Base-by-base conservation (phyloP, 108 stramenopile species). In the Conticribra guillardii region DNA sequence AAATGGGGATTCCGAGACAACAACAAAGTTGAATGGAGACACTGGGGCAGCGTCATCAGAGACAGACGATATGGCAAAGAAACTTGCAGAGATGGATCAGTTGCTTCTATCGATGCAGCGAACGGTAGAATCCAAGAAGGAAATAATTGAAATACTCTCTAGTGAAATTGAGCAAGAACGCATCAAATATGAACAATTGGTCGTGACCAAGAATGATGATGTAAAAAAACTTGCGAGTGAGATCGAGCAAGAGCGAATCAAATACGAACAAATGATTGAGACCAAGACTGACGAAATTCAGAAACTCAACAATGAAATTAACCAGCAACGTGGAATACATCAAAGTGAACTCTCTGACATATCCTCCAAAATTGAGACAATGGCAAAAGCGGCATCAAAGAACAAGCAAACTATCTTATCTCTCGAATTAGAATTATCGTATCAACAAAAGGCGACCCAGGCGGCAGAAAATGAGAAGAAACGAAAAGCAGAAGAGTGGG, bases 241-340 rank as follows among this genome's bases (percentile, higher is more conserved):
- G n/a, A n/a, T n/a, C n/a, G n/a, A n/a, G n/a, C n/a, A n/a, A n/a
- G n/a, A n/a, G n/a, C n/a, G n/a, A n/a, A 23, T 0, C 34, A 1
- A 27, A 30, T 21, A n/a, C 4, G 1, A 41, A 11, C 47, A 4
- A 62, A 17, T 24, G 49, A 53, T 56, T 28, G 66, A 54, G 24
- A 44, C 51, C 9, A 60, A 62, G 2, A 44, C 61, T 27, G 44
- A 68, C 0, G 59, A 67, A 54, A 61, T 67, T 29, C 60, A 49
- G 21, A 49, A 60, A 32, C 49, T 69, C 45, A 59, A 57, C 8
- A 47, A 48, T 1, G 56, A 24, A 34, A 44, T 69, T 4, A 3
- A 46, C n/a, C 0, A 33, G 11, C 61, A 62, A 49, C 45, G 28
- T 58, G 68, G 47, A 1, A 3, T 16, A 1, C 30, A 60, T 22